Evolutionary conservation across 805 yeast species (phyloP).

Genomic region (Zygoascus flipseniorum): DNA sequence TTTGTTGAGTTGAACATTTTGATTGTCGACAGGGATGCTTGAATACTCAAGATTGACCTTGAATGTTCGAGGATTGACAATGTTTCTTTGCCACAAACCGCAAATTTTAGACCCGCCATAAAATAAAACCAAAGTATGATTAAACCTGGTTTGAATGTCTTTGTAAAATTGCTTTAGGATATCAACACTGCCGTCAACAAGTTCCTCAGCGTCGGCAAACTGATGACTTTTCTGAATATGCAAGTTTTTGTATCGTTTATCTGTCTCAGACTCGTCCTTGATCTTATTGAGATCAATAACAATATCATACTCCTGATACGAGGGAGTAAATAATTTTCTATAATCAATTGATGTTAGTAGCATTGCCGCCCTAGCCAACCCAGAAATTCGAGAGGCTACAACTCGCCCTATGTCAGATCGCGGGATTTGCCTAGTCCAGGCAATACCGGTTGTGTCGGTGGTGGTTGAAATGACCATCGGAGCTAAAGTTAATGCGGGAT

Average conservation of each 20-base stretch:
- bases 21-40: conserved; percentile 48
- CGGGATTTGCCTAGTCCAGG: conserved; percentile 63
- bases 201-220: conserved; percentile 24
- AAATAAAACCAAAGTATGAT: conserved; percentile 64
- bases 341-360: conserved; percentile 5
- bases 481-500: conserved; percentile 71
- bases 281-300: conserved; percentile 50
- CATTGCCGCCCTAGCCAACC: conserved; percentile 66
- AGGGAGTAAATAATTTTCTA: conserved; percentile 63
- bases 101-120: conserved; percentile 51
- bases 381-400: conserved; percentile 80
- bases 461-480: conserved; percentile 80
- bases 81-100: conserved; percentile 72
- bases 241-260: conserved; percentile 28
- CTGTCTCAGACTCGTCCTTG: conserved; percentile 31
- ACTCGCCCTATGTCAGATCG: conserved; percentile 44
- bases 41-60: conserved; percentile 73
- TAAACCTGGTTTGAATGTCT: conserved; percentile 56
- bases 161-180: conserved; percentile 50
- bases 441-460: conserved; percentile 76
- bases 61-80: conserved; percentile 54
- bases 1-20: conserved; percentile 53
- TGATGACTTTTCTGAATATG: conserved; percentile 35
- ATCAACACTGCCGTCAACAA: conserved; percentile 43
- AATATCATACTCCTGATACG: conserved; percentile 77